A percentile compares a stretch with the other conserved stretches of the same genome.
These are phyloP conservation scores for Isabelozyma rhagii DNA, from an alignment of 805 yeast species.

Conservation along the genomic window DNA sequence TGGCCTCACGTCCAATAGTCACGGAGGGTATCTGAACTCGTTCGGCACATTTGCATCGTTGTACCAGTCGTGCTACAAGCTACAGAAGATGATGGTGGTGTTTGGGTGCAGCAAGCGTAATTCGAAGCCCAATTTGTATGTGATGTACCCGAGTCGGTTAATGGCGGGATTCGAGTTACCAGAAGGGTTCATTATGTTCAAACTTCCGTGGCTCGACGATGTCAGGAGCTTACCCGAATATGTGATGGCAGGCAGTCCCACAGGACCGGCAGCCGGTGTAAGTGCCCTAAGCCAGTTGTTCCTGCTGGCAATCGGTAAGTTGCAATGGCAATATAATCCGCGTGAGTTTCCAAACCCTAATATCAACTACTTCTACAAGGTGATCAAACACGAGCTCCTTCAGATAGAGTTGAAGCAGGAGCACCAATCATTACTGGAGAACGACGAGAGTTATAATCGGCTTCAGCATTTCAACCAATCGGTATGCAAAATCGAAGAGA, in stretches of 20 bases:
- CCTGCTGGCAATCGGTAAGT: constrained; percentile 31
- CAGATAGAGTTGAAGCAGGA: constrained; percentile 33
- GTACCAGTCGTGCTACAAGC: constrained; percentile 54
- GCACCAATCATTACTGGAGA: constrained; percentile 10
- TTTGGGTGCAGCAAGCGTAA: constrained; percentile 64
- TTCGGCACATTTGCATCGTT: constrained; percentile 63
- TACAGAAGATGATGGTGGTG: constrained; percentile 58
- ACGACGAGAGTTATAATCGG: not conserved
- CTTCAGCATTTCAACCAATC: not conserved
- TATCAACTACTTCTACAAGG: constrained; percentile 62
- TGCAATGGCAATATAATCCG: constrained; percentile 53
- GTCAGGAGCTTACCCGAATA: constrained; percentile 60
- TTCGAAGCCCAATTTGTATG: constrained; percentile 55
- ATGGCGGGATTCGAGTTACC: constrained; percentile 37
- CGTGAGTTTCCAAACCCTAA: constrained; percentile 60
- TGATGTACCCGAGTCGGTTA: constrained; percentile 53
- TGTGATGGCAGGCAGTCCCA: constrained; percentile 7
- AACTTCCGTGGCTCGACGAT: constrained; percentile 74
- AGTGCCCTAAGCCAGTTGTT: not conserved
- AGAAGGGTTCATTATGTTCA: constrained; percentile 69
- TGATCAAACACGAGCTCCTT: constrained; percentile 62
- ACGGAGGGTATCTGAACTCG: constrained; percentile 57
- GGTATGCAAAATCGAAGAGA: not conserved
- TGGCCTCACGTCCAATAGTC: constrained; percentile 22
- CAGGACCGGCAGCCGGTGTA: constrained; percentile 8